Conservation (phyloP, 148 eudicot genomes). For the Spergularia bocconei region DNA sequence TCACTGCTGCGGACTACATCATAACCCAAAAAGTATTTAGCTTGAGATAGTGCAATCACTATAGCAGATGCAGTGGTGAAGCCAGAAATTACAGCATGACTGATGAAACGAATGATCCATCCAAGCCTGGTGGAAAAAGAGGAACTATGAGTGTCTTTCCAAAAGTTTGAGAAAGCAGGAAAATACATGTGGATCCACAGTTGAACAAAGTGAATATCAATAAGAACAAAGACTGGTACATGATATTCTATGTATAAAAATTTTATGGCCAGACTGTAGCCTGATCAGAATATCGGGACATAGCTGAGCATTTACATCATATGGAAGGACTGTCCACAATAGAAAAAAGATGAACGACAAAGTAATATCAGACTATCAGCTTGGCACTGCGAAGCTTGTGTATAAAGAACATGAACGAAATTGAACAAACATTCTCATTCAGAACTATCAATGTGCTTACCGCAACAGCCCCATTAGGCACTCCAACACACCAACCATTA, state of each 20-base stretch:
- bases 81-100: slow-evolving; percentile 99
- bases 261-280: background rate
- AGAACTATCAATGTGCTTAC: slow-evolving; percentile 28
- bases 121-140: slow-evolving; percentile 62
- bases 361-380: slow-evolving; percentile 3
- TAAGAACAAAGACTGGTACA: background rate
- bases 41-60: slow-evolving; percentile 94
- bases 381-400: background rate
- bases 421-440: background rate
- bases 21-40: slow-evolving; percentile 94
- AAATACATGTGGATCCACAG: background rate
- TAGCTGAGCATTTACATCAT: background rate
- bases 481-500: slow-evolving; percentile 93
- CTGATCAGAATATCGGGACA: background rate
- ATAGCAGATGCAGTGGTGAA: slow-evolving; percentile 97
- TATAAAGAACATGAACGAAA: background rate
- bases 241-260: background rate
- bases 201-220: background rate
- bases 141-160: slow-evolving; percentile 6
- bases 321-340: background rate
- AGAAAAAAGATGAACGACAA: background rate
- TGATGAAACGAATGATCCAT: slow-evolving; percentile 96
- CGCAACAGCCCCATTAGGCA: slow-evolving; percentile 92
- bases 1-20: slow-evolving; percentile 67
- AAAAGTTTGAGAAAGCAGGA: background rate